phyloP scores from a whole-genome alignment of 179 eudicot genomes.

The Spergularia azorica region DNA sequence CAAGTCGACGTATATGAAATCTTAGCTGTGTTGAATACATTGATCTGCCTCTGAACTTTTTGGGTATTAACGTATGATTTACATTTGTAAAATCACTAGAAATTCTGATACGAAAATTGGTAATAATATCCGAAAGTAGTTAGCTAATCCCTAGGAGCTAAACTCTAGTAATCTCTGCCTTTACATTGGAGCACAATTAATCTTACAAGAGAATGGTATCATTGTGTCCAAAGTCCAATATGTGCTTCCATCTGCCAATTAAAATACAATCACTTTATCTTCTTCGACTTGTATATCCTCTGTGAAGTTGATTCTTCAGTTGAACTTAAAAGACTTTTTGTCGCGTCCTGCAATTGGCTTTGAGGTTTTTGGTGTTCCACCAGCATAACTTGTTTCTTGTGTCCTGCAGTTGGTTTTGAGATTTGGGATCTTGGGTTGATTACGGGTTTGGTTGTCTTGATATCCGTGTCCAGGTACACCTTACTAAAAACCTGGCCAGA shows the following conservation, averaged over 20 bases:
- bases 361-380: not conserved
- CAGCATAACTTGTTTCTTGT: conserved; percentile 9
- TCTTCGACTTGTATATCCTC: too few relatives aligned
- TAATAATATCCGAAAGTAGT: not conserved
- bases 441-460: conserved; percentile 55
- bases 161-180: not conserved
- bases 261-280: too few relatives aligned
- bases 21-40: too few relatives aligned
- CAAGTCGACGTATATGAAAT: not conserved
- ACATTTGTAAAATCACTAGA: not conserved
- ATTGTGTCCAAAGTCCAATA: too few relatives aligned
- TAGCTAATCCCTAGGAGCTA: too few relatives aligned
- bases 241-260: too few relatives aligned
- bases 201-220: not conserved
- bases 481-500: conserved; percentile 75
- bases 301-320: too few relatives aligned
- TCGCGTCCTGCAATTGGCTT: not conserved
- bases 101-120: not conserved
- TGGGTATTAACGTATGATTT: too few relatives aligned
- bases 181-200: not conserved
- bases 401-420: conserved; percentile 62
- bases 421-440: conserved; percentile 83
- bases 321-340: not conserved
- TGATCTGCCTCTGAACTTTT: too few relatives aligned
- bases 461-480: conserved; percentile 71